Conservation (phyloP, 164 flowering plant genomes). For the Macadamia tetraphylla region DNA sequence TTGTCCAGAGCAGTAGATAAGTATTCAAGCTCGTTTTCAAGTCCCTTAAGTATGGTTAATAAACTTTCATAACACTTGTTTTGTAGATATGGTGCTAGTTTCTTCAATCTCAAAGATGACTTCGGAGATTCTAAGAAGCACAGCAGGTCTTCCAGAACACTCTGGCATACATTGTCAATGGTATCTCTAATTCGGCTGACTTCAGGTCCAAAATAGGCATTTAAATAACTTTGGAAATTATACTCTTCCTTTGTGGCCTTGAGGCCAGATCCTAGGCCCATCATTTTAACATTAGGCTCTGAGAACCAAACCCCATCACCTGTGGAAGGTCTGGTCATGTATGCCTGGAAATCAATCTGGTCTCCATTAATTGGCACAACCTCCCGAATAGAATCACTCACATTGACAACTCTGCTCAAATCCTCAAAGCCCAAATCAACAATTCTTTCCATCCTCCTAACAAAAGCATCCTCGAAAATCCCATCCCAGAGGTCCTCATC, state of each 20-base stretch:
- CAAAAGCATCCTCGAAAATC: conserved; percentile 86
- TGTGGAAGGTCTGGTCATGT: conserved; percentile 41
- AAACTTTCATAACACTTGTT: conserved; percentile 67
- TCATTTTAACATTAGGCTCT: conserved; percentile 49
- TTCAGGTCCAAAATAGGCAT: conserved; percentile 81
- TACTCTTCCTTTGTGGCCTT: conserved; percentile 48
- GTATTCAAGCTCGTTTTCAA: conserved; percentile 57
- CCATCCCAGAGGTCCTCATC: conserved; percentile 90
- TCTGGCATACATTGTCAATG: conserved; percentile 65
- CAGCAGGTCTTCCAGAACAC: conserved; percentile 68
- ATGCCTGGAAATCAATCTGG: conserved; percentile 36
- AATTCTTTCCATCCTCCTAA: conserved; percentile 69
- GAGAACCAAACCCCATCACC: conserved; percentile 93
- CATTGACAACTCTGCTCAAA: conserved; percentile 37
- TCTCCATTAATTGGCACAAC: conserved; percentile 30
- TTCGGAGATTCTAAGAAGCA: conserved; percentile 79
- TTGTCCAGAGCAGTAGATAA: conserved; percentile 39
- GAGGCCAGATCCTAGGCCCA: conserved; percentile 21
- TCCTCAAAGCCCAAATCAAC: conserved; percentile 51
- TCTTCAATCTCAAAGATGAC: conserved; percentile 62
- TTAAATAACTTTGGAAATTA: conserved; percentile 61
- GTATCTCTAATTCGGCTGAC: conserved; percentile 75
- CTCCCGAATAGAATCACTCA: conserved; percentile 38
- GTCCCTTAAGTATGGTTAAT: conserved; percentile 49
- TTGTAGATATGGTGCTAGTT: conserved; percentile 74